These are phyloP conservation scores for Aspergillus quadrilineatus DNA, from an alignment of 2,329 filamentous ascomycete species.

Conservation along the genomic window DNA sequence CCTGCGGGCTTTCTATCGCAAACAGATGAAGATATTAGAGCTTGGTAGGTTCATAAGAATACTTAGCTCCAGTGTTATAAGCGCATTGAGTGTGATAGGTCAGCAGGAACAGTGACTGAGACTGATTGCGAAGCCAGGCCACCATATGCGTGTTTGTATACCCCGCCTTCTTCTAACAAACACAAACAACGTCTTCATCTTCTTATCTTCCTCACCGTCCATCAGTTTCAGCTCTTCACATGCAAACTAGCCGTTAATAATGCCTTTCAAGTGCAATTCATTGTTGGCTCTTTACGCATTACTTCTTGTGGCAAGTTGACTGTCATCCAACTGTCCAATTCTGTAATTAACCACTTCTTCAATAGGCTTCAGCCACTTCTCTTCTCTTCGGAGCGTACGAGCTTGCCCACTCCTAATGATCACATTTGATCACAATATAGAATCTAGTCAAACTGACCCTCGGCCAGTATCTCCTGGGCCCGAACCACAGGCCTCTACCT, in stretches of 20 bases:
- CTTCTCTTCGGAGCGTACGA: slow-evolving; percentile 11
- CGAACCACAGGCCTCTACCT: slow-evolving; percentile 24
- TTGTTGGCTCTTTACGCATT: not conserved
- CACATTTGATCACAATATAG: not conserved
- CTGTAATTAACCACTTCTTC: not conserved
- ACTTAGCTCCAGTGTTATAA: too few relatives aligned
- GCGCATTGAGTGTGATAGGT: too few relatives aligned
- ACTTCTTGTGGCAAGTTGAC: slow-evolving; percentile 1
- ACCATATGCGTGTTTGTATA: not conserved
- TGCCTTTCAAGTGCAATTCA: slow-evolving; percentile 2
- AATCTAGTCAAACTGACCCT: not conserved
- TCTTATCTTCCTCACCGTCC: not conserved
- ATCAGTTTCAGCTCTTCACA: not conserved
- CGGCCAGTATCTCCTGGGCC: slow-evolving; percentile 28
- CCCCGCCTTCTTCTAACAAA: not conserved
- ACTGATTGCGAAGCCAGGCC: not conserved
- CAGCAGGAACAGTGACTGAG: not conserved
- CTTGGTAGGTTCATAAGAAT: too few relatives aligned
- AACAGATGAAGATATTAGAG: too few relatives aligned
- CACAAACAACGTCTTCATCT: not conserved
- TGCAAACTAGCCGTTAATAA: not conserved
- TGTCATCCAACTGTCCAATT: not conserved
- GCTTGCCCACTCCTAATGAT: too few relatives aligned
- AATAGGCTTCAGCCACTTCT: not conserved
- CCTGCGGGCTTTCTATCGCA: too few relatives aligned